These are phyloP conservation scores for Alternaria sp. DNA, from an alignment of 2,329 filamentous ascomycete genomes.

Conservation along the genomic window DNA sequence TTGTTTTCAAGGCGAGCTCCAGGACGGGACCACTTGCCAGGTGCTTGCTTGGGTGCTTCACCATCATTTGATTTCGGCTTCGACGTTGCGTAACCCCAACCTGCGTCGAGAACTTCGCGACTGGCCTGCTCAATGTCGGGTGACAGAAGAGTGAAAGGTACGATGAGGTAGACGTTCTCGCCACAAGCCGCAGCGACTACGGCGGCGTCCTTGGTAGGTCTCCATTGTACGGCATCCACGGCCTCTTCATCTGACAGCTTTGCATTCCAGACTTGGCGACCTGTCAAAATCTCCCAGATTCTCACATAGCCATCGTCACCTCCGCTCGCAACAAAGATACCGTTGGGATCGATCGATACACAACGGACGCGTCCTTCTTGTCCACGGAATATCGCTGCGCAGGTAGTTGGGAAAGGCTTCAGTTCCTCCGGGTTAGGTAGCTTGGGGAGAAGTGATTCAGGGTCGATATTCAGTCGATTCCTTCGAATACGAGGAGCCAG, in stretches of 20 bases:
- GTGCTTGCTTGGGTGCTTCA: constrained; percentile 73
- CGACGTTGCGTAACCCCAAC: constrained; percentile 91
- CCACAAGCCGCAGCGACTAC: constrained; percentile 85
- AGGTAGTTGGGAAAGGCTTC: constrained; percentile 91
- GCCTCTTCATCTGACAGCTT: constrained; percentile 79
- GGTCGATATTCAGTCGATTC: constrained; percentile 96
- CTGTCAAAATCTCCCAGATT: constrained; percentile 87
- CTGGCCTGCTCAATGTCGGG: constrained; percentile 78
- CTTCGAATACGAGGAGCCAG: constrained; percentile 90
- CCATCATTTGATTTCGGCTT: constrained; percentile 62
- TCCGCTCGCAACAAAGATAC: constrained; percentile 86
- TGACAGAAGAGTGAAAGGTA: constrained; percentile 72
- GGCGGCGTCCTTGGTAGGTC: constrained; percentile 80
- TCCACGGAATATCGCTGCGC: constrained; percentile 85
- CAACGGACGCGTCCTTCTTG: constrained; percentile 89
- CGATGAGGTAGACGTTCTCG: constrained; percentile 84
- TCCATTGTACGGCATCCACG: constrained; percentile 89
- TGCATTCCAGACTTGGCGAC: constrained; percentile 86
- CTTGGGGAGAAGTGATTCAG: constrained; percentile 89
- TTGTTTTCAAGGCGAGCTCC: constrained; percentile 75
- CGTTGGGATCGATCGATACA: constrained; percentile 84
- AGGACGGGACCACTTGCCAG: constrained; percentile 85
- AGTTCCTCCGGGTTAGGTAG: constrained; percentile 92
- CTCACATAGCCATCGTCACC: constrained; percentile 93
- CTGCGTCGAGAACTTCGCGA: constrained; percentile 80